Evolutionary conservation across 371 early-diverging fungal genomes (phyloP).

Genomic region (Mortierella polycephala): DNA sequence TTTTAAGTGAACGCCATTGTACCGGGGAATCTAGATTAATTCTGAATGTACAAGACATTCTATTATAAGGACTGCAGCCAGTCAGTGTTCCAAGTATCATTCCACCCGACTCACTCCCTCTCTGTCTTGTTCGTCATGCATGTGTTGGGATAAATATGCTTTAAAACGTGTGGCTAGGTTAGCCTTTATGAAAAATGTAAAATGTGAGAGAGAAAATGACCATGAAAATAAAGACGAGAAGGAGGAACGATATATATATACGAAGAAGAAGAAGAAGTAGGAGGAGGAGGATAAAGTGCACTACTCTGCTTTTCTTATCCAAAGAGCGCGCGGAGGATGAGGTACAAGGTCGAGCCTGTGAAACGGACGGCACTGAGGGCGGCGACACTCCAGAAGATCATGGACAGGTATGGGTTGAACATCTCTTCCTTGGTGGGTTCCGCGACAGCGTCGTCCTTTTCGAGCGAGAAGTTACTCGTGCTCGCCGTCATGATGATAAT

Average conservation of each 20-base stretch:
- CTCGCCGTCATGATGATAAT: conserved; percentile 65
- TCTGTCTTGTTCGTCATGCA: no score
- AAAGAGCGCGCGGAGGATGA: conserved; percentile 63
- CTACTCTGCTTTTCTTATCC: conserved; percentile 26
- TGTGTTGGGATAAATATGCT: no score
- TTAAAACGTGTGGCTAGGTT: no score
- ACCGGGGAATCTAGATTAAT: no score
- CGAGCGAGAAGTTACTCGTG: background rate
- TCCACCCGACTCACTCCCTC: no score
- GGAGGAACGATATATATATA: background rate
- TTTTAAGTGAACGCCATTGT: no score
- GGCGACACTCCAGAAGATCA: conserved; percentile 82
- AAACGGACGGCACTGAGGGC: conserved; percentile 80
- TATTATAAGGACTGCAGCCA: no score
- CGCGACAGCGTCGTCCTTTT: background rate
- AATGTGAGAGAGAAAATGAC: no score
- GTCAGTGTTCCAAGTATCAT: no score
- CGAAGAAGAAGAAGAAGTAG: background rate
- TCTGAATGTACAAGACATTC: no score
- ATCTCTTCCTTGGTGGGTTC: conserved; percentile 16
- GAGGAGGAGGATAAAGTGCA: background rate
- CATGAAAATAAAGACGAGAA: no score
- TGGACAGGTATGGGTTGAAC: conserved; percentile 72
- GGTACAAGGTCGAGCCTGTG: conserved; percentile 74
- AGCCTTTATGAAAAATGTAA: no score